Percentiles rank a stretch among this genome's conserved stretches.
Conservation (phyloP, 75 land plant genomes). For the Picea sitchensis region DNA sequence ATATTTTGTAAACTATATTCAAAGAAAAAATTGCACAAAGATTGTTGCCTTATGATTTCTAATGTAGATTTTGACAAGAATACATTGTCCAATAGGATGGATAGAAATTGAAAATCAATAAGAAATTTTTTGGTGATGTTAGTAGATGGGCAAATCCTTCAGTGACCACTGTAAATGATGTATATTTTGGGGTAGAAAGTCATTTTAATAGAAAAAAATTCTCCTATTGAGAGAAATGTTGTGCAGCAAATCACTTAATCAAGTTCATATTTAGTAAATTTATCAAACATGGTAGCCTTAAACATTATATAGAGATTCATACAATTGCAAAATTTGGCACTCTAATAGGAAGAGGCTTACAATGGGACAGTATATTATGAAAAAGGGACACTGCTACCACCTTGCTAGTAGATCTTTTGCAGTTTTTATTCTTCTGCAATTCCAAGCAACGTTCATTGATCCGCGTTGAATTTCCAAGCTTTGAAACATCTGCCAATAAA, state of each 20-base stretch:
- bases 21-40: too few relatives aligned
- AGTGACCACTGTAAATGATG: too few relatives aligned
- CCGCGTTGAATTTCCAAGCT: slow-evolving; percentile 56
- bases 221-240: too few relatives aligned
- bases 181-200: too few relatives aligned
- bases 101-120: too few relatives aligned
- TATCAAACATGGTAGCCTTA: neutral
- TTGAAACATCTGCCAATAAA: slow-evolving; percentile 57
- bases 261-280: neutral
- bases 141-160: too few relatives aligned
- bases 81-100: too few relatives aligned
- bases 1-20: too few relatives aligned
- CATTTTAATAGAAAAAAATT: too few relatives aligned
- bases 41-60: too few relatives aligned
- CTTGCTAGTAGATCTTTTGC: slow-evolving; percentile 46
- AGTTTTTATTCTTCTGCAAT: slow-evolving; percentile 65
- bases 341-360: neutral
- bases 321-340: neutral
- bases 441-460: slow-evolving; percentile 95
- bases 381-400: slow-evolving; percentile 21
- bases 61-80: too few relatives aligned
- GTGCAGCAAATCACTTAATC: neutral
- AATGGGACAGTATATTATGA: slow-evolving; percentile 1
- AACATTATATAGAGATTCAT: neutral
- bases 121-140: too few relatives aligned